A percentile compares a stretch with the other conserved stretches of the same genome.
These are phyloP conservation scores for Sporisorium iseilematis-ciliati DNA, from an alignment of 1,284 basidiomycete species.

Conservation along the genomic window DNA sequence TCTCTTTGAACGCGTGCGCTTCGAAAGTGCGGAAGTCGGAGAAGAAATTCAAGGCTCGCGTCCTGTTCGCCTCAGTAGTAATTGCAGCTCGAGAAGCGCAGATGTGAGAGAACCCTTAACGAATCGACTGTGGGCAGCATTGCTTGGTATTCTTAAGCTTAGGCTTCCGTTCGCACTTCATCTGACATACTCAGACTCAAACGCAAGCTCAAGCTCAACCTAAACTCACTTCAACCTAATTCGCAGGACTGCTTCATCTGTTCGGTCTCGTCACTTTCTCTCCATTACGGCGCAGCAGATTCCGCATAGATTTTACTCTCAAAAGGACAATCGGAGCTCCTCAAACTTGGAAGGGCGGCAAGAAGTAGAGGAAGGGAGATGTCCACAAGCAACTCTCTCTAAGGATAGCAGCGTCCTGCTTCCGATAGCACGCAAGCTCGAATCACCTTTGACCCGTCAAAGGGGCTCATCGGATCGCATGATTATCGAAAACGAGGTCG, in stretches of 20 bases:
- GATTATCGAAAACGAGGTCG: background rate
- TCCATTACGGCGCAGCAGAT: background rate
- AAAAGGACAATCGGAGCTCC: background rate
- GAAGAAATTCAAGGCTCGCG: background rate
- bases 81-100: background rate
- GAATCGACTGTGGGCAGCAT: background rate
- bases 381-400: background rate
- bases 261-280: background rate
- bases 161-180: background rate
- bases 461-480: slow-evolving; percentile 3
- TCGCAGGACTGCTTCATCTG: background rate
- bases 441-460: background rate
- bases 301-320: background rate
- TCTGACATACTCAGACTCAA: slow-evolving; percentile 4
- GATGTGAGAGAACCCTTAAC: slow-evolving; percentile 9
- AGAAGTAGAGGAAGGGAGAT: background rate
- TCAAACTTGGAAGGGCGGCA: background rate
- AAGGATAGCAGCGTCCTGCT: background rate
- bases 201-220: background rate
- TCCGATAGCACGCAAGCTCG: background rate
- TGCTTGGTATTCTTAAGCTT: background rate
- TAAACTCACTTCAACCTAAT: background rate
- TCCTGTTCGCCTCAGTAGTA: background rate
- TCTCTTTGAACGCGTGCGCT: background rate
- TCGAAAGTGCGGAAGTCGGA: slow-evolving; percentile 10